Conservation (phyloP, 164 flowering plant species). For the Annona cherimola region DNA sequence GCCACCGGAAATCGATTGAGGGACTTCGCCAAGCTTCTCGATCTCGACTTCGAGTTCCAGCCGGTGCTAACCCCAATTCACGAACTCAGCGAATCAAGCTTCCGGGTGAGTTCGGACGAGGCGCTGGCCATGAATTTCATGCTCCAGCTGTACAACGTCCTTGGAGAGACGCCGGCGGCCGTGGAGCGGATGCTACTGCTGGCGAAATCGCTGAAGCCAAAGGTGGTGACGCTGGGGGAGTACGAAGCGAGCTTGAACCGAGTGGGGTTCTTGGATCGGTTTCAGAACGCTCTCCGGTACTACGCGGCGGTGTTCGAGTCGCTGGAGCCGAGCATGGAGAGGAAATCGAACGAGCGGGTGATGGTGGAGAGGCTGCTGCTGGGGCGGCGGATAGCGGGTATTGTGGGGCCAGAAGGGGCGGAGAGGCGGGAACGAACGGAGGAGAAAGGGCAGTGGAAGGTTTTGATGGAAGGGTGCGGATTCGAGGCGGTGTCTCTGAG, state of each 20-base stretch:
- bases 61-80: conserved; percentile 57
- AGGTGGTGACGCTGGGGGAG: conserved; percentile 77
- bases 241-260: conserved; percentile 66
- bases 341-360: conserved; percentile 58
- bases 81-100: conserved; percentile 50
- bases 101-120: conserved; percentile 57
- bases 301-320: conserved; percentile 84
- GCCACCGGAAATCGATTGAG: conserved; percentile 78
- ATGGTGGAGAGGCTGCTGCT: conserved; percentile 56
- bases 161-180: conserved; percentile 44
- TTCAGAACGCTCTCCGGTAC: conserved; percentile 59
- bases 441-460: conserved; percentile 58
- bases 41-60: conserved; percentile 70
- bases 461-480: conserved; percentile 63
- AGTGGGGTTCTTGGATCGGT: conserved; percentile 45
- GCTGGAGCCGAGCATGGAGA: conserved; percentile 59
- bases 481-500: conserved; percentile 55
- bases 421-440: conserved; percentile 56
- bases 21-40: conserved; percentile 69
- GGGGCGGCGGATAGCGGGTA: conserved; percentile 54
- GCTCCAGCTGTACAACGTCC: conserved; percentile 73
- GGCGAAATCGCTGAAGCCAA: conserved; percentile 67
- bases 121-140: conserved; percentile 76
- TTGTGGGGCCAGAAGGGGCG: conserved; percentile 42
- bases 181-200: conserved; percentile 50